Evolutionary conservation across 257 asterid genomes (phyloP), one percentile per base, ranked within the genome.

Genomic region (Jacaranda mimosifolia): DNA sequence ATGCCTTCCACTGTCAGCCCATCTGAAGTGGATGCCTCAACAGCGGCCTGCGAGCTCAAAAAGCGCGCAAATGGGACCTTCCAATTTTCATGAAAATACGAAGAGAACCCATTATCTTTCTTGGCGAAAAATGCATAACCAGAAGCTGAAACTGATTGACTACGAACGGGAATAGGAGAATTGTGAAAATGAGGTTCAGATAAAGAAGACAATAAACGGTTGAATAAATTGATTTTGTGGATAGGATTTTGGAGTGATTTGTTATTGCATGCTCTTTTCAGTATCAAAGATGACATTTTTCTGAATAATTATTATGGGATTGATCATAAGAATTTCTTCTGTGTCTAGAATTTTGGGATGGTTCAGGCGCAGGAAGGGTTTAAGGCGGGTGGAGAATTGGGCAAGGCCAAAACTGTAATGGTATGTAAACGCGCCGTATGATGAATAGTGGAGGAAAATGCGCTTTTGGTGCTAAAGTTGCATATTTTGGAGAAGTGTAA

Each of bases 1-100:
- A 93, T 93, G 7, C 89, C 86, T 63, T 91, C 99, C 73, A 93
- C 94, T 1, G 97, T 91, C 42, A 93, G 88, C 77, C 98, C 98
- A 79, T 93, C 98, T 14, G 87, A 76, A 77, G 88, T 90, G 62
- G 97, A 84, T 10, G 92, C 83, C 83, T 91, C 93, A 72, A 70
- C 84, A 19, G 88, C 90, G 76, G 89, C 84, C 72, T 83, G 88
- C 17, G 89, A 90, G 77, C 91, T 82, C 68, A 80, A 82, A 35
- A 51, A 76, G 14, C 96, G 92, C 15, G 69, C 53, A 62, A 36
- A 70, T 38, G 8, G 46, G 4, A 42, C 46, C 46, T 84, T 82
- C 85, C 55, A 17, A 39, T 26, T 76, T 70, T 56, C 77, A 48
- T 46, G 66, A 8, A 51, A 81, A 77, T 77, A 6, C 45, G 80